A percentile compares a stretch with the other conserved stretches of the same genome.
phyloP scores from a whole-genome alignment of 2,329 filamentous ascomycete genomes.

The Fusarium napiforme region DNA sequence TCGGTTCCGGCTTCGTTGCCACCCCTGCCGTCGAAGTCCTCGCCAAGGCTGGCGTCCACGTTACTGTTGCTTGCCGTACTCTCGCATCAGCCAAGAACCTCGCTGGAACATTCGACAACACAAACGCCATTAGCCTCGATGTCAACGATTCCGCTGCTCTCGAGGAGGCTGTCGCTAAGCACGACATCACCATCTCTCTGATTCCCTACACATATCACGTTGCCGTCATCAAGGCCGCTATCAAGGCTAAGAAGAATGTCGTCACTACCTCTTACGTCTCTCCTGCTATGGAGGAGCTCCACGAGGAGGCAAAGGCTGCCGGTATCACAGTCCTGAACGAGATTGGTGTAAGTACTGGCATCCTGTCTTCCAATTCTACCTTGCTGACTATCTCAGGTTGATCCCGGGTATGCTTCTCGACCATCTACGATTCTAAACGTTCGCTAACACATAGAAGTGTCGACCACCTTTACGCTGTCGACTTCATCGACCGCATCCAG shows the following conservation, averaged over 20 bases:
- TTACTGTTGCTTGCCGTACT: constrained; percentile 84
- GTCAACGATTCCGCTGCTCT: constrained; percentile 81
- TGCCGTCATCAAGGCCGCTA: constrained; percentile 90
- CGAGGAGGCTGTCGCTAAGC: constrained; percentile 81
- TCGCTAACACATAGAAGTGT: constrained; percentile 16
- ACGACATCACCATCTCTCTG: constrained; percentile 81
- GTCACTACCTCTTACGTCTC: constrained; percentile 96
- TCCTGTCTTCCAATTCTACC: not conserved
- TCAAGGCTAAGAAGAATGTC: constrained; percentile 93
- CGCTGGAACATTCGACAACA: constrained; percentile 75
- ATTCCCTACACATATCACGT: constrained; percentile 95
- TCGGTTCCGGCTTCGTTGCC: constrained; percentile 67
- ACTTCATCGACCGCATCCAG: constrained; percentile 91
- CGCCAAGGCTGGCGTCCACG: constrained; percentile 66
- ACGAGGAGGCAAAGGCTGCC: constrained; percentile 83
- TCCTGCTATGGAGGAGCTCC: constrained; percentile 90
- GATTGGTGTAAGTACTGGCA: constrained; percentile 71
- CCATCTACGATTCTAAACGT: not conserved
- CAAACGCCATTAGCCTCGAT: constrained; percentile 83
- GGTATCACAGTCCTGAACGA: constrained; percentile 99
- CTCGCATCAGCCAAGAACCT: constrained; percentile 81
- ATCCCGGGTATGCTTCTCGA: constrained; percentile 35
- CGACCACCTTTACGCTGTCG: constrained; percentile 75
- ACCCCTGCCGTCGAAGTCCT: constrained; percentile 73
- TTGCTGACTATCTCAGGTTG: constrained; percentile 21